Percentiles rank a stretch among this genome's conserved stretches.
Evolutionary conservation across 2,329 filamentous ascomycete species (phyloP).

Genomic region (Alternaria gansuensis): DNA sequence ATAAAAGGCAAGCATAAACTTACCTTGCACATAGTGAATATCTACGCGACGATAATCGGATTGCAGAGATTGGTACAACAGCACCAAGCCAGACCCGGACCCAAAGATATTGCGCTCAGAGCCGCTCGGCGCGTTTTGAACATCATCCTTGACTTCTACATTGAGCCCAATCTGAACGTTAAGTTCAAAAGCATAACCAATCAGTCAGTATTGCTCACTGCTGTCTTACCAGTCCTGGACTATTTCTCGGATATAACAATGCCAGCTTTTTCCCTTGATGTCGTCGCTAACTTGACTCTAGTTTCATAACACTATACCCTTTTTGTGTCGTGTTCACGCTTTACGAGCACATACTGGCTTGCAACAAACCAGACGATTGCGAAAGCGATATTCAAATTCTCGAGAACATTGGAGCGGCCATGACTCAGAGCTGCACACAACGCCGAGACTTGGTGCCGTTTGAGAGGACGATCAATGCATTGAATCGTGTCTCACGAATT

Average conservation of each 20-base stretch:
- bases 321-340: slow-evolving; percentile 45
- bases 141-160: slow-evolving; percentile 35
- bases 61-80: slow-evolving; percentile 31
- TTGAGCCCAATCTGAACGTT: background rate
- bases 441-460: slow-evolving; percentile 34
- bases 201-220: slow-evolving; percentile 27
- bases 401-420: slow-evolving; percentile 33
- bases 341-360: slow-evolving; percentile 42
- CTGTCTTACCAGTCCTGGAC: too few relatives aligned
- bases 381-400: slow-evolving; percentile 37
- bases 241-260: background rate
- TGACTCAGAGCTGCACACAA: slow-evolving; percentile 29
- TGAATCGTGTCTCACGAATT: slow-evolving; percentile 42
- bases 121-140: slow-evolving; percentile 38
- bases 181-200: slow-evolving; percentile 24
- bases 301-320: slow-evolving; percentile 44
- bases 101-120: slow-evolving; percentile 30
- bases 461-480: slow-evolving; percentile 40
- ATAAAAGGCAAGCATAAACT: background rate
- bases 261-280: background rate
- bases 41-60: slow-evolving; percentile 40
- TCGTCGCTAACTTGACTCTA: slow-evolving; percentile 11
- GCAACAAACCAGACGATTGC: slow-evolving; percentile 34
- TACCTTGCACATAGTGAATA: slow-evolving; percentile 25
- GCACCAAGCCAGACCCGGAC: slow-evolving; percentile 3